Base-by-base conservation (phyloP, 805 yeast genomes). In the Hanseniaspora lachancei region DNA sequence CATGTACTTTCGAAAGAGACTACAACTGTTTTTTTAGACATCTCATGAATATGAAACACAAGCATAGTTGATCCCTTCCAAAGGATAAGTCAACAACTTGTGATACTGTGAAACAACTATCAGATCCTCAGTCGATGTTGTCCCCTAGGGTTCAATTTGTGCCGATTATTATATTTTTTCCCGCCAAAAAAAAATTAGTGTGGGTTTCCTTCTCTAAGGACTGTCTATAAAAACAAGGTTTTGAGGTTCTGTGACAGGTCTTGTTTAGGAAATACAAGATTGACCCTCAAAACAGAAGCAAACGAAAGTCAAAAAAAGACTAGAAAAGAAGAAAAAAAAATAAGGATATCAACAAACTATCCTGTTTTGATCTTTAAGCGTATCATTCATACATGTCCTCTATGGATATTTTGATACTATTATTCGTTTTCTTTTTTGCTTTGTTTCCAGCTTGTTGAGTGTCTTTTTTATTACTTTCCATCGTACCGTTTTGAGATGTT, bases 371-470 rank as follows among this genome's bases (percentile, higher is more conserved):
- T 32, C 35, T 20, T 20, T 20, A 2, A 20, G 10, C 3, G 5
- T 3, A 42, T n/a, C 15, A 44, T n/a, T 44, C 47, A 29, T 44
- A 44, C 47, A 44, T 44, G 29, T 44, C 47, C 36, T 44, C 47
- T 20, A 44, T 44, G n/a, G 47, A 46, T 12, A 46, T 46, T n/a
- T 46, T 46, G 49, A 46, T 29, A 24, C 39, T 46, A 1, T 16
- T 16, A 2, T 18, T 20, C 12, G 21, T 21, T 20, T 20, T 46
- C 12, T 46, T 46, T 39, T 46, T 34, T 12, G 27, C n/a, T 8
- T 32, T 32, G 10, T 20, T 29, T 5, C 13, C 47, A 44, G 47
- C 18, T n/a, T 29, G 47, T 7, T 44, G 16, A 9, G 15, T 21
- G n/a, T 34, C 23, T 9, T 44, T 21, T n/a, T 44, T 44, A 5